Base-by-base conservation (phyloP, 2,329 filamentous ascomycete species). In the Rhynchosporium secalis region DNA sequence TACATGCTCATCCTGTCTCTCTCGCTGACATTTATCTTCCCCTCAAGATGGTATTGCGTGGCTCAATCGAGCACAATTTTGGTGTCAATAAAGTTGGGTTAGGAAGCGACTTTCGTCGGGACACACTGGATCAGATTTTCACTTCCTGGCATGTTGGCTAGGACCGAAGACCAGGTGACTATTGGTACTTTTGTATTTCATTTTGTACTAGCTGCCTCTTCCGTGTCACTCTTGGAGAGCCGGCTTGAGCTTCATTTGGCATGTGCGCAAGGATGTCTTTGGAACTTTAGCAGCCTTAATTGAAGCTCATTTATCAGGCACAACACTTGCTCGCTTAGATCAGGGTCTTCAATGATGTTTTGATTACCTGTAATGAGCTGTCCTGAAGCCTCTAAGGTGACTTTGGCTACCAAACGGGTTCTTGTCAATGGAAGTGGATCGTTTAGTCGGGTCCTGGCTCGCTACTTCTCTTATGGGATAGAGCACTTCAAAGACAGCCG, bases 211-310 rank as follows among this genome's bases (percentile, higher is more conserved):
- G 20, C 49, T 62, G 58, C 45, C 45, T 57, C 47, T 55, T 38
- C 56, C 43, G 12, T 26, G 20, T 40, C 8, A 29, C 20, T 47
- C 31, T 46, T 49, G 40, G 51, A 49, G 43, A 59, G 31, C 45
- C 49, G 36, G 60, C 3, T 41, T 54, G 45, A 55, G 56, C 56
- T 62, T 58, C 58, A 62, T 62, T 33, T 65, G 38, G 56, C 59
- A 66, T 66, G 58, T 66, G 36, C 63, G 45, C 45, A 36, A 61
- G 54, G 61, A 66, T 63, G 60, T 62, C 64, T 66, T 66, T 66
- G 65, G 60, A 63, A 65, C 58, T 66, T 60, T 64, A 59, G 45
- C 55, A 64, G 60, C 55, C 62, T 58, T 65, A 56, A 29, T 62
- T 60, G 54, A 33, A 55, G 56, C 58, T 58, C 48, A 62, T 63